phyloP scores from a whole-genome alignment of 495 filamentous ascomycete genomes.

The Coniosporium apollinis region DNA sequence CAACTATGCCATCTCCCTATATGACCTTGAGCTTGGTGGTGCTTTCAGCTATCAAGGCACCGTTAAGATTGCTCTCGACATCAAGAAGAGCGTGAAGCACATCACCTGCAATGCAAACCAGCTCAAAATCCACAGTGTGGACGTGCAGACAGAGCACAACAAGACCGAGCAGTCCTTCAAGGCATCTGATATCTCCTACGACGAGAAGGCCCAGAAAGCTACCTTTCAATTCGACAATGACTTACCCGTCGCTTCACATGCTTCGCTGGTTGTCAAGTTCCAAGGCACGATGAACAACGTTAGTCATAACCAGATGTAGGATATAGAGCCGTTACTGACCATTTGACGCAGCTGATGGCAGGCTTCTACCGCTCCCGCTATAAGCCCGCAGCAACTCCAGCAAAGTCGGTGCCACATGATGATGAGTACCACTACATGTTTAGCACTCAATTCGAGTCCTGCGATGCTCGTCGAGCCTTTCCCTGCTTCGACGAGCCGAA shows the following conservation, averaged over 20 bases:
- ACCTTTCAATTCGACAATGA: slow-evolving; percentile 54
- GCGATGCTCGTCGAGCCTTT: slow-evolving; percentile 84
- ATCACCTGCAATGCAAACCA: slow-evolving; percentile 61
- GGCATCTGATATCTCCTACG: slow-evolving; percentile 52
- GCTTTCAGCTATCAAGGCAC: slow-evolving; percentile 70
- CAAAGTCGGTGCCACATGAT: slow-evolving; percentile 58
- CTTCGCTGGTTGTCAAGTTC: slow-evolving; percentile 56
- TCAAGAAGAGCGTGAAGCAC: slow-evolving; percentile 45
- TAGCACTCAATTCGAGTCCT: slow-evolving; percentile 92
- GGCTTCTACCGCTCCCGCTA: slow-evolving; percentile 95
- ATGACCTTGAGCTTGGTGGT: slow-evolving; percentile 54
- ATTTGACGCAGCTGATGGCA: slow-evolving; percentile 34
- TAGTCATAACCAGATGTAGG: neutral
- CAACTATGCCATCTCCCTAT: slow-evolving; percentile 73
- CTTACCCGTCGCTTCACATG: slow-evolving; percentile 42
- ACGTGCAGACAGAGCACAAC: slow-evolving; percentile 26
- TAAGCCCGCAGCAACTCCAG: slow-evolving; percentile 53
- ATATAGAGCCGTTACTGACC: neutral
- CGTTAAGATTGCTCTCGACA: slow-evolving; percentile 44
- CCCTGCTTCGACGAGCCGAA: slow-evolving; percentile 98
- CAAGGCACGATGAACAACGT: slow-evolving; percentile 78
- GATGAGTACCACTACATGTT: slow-evolving; percentile 80
- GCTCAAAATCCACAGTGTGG: slow-evolving; percentile 40
- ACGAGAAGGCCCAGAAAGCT: slow-evolving; percentile 63
- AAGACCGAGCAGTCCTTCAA: slow-evolving; percentile 34